Evolutionary conservation across 2,329 filamentous ascomycete species (phyloP).

Genomic region (Trichophyton simii): DNA sequence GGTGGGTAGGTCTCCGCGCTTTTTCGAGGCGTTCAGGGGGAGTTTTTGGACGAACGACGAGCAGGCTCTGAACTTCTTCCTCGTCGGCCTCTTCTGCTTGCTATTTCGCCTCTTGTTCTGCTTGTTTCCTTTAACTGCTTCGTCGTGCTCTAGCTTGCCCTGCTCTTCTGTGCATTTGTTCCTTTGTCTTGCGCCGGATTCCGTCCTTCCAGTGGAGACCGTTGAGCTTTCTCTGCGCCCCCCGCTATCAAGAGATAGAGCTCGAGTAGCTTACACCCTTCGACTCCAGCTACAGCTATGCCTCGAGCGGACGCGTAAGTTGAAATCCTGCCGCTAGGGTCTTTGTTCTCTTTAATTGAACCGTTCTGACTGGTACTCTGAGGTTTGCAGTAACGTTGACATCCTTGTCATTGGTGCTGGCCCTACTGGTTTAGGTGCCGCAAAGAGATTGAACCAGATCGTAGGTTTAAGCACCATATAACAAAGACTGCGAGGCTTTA

Average conservation of each 20-base stretch:
- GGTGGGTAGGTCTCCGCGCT: no score
- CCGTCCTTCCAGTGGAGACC: no score
- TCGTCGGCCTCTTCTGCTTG: no score
- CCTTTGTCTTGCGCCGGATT: no score
- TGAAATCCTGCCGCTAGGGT: no score
- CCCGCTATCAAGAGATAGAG: neutral
- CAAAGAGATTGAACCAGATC: conserved; percentile 93
- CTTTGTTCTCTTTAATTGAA: neutral
- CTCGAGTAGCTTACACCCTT: neutral
- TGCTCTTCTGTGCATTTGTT: no score
- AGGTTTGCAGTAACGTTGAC: conserved; percentile 63
- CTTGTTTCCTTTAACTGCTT: no score
- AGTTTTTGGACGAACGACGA: no score
- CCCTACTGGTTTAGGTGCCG: conserved; percentile 92
- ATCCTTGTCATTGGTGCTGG: conserved; percentile 96
- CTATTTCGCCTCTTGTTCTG: no score
- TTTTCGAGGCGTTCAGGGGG: no score
- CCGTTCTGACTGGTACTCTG: neutral
- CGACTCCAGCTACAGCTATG: neutral
- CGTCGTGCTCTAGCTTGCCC: no score
- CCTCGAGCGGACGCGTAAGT: neutral
- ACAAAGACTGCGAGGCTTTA: neutral
- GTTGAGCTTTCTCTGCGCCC: neutral
- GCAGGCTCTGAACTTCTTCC: no score
- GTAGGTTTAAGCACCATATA: conserved; percentile 42